phyloP scores from a whole-genome alignment of 176 grass and related monocot genomes.

The Aegilops speltoides region DNA sequence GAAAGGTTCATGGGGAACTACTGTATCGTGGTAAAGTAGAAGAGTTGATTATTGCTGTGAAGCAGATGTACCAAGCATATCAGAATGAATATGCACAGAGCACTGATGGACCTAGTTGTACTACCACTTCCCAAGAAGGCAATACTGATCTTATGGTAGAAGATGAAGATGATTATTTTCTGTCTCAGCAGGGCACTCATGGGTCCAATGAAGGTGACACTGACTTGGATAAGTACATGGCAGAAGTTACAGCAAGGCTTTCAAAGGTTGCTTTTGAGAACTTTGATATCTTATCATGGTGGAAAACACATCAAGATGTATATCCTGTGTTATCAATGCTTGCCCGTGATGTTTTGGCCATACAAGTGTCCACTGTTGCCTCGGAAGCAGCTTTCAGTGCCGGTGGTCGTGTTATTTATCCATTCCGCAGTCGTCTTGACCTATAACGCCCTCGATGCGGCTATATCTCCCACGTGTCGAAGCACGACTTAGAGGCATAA shows the following conservation, averaged over 20 bases:
- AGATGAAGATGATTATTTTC: too few species aligned
- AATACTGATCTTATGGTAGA: too few species aligned
- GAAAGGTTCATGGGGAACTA: background rate
- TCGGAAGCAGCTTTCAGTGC: too few species aligned
- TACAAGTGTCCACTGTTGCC: too few species aligned
- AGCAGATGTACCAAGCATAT: background rate
- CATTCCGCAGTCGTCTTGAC: background rate
- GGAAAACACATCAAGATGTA: background rate
- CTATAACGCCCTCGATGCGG: too few species aligned
- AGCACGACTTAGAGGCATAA: too few species aligned
- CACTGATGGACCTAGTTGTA: background rate
- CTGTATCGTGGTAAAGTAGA: background rate
- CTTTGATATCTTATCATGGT: slow-evolving; percentile 8
- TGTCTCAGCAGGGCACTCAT: background rate
- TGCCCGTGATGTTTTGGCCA: too few species aligned
- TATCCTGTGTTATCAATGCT: background rate
- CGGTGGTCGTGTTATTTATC: background rate
- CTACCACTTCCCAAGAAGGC: background rate
- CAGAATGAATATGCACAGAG: background rate
- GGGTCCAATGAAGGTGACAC: background rate
- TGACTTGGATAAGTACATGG: slow-evolving; percentile 8
- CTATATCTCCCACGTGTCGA: too few species aligned
- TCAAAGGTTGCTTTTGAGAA: background rate
- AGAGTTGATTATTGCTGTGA: background rate
- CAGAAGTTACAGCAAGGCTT: background rate